phyloP scores from a whole-genome alignment of 2,329 filamentous ascomycete genomes.

The Neofusicoccum parvum region DNA sequence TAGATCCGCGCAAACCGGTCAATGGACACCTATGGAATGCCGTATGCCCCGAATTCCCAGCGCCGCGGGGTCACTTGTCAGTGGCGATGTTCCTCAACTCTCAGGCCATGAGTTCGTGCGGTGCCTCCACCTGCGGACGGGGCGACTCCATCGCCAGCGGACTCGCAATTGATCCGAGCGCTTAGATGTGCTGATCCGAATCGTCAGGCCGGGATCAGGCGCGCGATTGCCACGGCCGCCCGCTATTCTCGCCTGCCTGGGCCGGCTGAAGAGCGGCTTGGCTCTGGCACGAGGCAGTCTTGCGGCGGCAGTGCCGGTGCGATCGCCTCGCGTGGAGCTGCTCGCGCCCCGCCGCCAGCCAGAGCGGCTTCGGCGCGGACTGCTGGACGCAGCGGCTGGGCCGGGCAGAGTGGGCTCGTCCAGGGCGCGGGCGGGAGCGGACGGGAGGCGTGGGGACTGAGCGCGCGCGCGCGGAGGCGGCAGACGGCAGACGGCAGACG shows the following conservation, averaged over 20 bases:
- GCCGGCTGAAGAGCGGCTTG: neutral
- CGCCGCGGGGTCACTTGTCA: neutral
- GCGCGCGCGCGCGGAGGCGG: no score
- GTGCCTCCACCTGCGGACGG: neutral
- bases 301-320: neutral
- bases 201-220: neutral
- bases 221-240: neutral
- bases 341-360: neutral
- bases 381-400: constrained; percentile 1
- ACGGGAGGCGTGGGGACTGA: constrained; percentile 9
- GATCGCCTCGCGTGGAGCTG: constrained; percentile 11
- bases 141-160: neutral
- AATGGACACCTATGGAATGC: neutral
- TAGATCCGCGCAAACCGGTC: neutral
- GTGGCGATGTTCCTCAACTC: neutral
- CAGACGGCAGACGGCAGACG: no score
- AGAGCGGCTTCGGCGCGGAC: neutral
- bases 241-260: neutral
- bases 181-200: neutral
- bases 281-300: neutral
- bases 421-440: constrained; percentile 9
- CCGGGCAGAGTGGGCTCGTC: neutral
- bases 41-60: neutral
- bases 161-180: constrained; percentile 13
- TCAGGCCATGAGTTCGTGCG: constrained; percentile 7